These are phyloP conservation scores for Umbilicus rupestris DNA, from an alignment of 164 flowering plant species.

Conservation along the genomic window DNA sequence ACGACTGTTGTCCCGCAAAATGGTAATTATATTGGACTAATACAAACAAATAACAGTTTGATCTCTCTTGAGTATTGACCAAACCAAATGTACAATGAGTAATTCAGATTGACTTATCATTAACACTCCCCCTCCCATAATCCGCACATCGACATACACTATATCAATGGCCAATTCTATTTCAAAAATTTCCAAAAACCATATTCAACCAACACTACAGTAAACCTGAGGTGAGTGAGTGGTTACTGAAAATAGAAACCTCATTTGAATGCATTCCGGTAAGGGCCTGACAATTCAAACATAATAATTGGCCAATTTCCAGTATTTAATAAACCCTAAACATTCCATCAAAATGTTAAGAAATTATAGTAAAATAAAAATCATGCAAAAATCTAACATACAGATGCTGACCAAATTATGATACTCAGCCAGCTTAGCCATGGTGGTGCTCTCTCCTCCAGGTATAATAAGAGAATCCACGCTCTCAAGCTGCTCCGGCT, in stretches of 20 bases:
- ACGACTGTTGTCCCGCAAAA: background rate
- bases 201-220: no score
- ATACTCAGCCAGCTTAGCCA: constrained; percentile 90
- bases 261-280: no score
- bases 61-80: background rate
- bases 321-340: background rate
- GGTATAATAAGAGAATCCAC: constrained; percentile 76
- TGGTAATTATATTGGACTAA: no score
- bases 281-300: background rate
- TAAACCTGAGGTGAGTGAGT: no score
- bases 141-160: background rate
- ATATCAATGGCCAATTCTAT: background rate
- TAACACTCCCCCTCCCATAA: background rate
- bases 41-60: background rate
- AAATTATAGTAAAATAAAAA: background rate
- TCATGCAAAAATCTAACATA: background rate
- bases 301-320: background rate
- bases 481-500: constrained; percentile 67
- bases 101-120: background rate
- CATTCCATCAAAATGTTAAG: no score
- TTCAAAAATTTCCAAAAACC: background rate
- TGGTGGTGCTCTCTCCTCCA: constrained; percentile 98
- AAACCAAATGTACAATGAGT: no score
- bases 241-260: no score
- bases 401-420: constrained; percentile 58